Evolutionary conservation across 2,329 filamentous ascomycete species (phyloP), one percentile per base, ranked within the genome.

Genomic region (Ophiostoma himal-ulmi): DNA sequence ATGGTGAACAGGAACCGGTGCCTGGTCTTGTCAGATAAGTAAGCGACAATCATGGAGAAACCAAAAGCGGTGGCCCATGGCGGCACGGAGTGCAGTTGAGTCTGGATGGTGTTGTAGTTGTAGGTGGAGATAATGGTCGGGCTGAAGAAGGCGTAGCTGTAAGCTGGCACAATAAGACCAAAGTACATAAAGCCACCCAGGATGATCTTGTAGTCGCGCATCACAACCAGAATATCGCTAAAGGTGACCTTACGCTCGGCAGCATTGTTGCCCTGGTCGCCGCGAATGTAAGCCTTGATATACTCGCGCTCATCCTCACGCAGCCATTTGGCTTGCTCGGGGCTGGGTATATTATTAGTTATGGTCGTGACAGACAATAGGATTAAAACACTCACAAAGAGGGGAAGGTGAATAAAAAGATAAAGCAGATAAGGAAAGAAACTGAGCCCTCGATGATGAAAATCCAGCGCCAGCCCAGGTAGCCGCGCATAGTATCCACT

Each of bases 181-280:
- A 94, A 89, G 79, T 94, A 94, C 90, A 93, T 93, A 78, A 93
- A 83, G 0, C 89, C 90, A 64, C 89, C 91, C 17, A 93, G 78
- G 75, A 91, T 86, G 75, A 93, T 84, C 78, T 91, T 92, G 80
- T 83, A 88, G 78, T 94, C 91, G 76, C 88, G 89, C 81, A 94
- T 86, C 26, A 92, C 88, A 26, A 79, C 80, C 22, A 85, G 73
- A 22, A 91, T 83, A 74, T 92, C 89, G 66, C 80, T 79, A 73
- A 84, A 76, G 3, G 84, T 88, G 75, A 91, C 83, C 70, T 82
- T 83, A 72, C 86, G 83, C 72, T 93, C 87, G 13, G 84, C 84
- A 0, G 86, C 90, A 20, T 87, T 88, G 73, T 83, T 81, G 68
- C 91, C 91, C 75, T 91, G 88, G 77, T 94, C 91, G 69, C 83